phyloP scores from a whole-genome alignment of 2,329 filamentous ascomycete genomes.

The Thermochaetoides dissita region DNA sequence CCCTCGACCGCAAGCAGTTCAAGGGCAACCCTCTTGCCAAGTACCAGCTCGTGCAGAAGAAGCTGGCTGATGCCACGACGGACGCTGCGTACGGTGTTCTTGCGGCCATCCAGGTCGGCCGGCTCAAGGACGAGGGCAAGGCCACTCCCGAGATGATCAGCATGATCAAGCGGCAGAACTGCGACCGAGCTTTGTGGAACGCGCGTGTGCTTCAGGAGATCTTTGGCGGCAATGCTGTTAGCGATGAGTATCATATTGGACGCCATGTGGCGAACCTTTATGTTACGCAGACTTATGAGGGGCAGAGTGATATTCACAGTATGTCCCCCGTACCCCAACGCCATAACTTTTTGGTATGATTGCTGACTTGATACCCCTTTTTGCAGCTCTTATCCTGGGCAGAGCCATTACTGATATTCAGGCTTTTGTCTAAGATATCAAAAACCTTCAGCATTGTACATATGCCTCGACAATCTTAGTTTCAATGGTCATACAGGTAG shows the following conservation, averaged over 20 bases:
- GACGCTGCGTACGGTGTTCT: slow-evolving; percentile 86
- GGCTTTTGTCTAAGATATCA: slow-evolving; percentile 48
- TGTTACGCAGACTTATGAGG: slow-evolving; percentile 96
- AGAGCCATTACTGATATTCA: slow-evolving; percentile 58
- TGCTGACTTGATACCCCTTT: too few species aligned
- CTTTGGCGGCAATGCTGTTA: slow-evolving; percentile 95
- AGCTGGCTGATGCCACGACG: slow-evolving; percentile 81
- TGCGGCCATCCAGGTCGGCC: slow-evolving; percentile 77
- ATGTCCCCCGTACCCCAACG: slow-evolving; percentile 26
- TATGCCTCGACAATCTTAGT: not conserved
- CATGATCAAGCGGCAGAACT: slow-evolving; percentile 96
- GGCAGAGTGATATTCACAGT: slow-evolving; percentile 96
- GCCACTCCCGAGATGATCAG: slow-evolving; percentile 88
- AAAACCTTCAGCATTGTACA: slow-evolving; percentile 16
- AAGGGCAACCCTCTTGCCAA: slow-evolving; percentile 87
- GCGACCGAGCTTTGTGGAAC: slow-evolving; percentile 72
- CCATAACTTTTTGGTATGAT: too few species aligned
- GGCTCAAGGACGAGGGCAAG: slow-evolving; percentile 84
- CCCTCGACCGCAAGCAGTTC: slow-evolving; percentile 91
- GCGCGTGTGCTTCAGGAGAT: slow-evolving; percentile 78
- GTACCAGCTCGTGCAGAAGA: slow-evolving; percentile 97
- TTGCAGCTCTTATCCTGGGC: slow-evolving; percentile 48
- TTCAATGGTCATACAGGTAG: not conserved
- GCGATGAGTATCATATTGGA: slow-evolving; percentile 91
- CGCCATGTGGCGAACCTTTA: slow-evolving; percentile 92